Evolutionary conservation across 768 basidiomycete species (phyloP), one percentile per base, ranked within the genome.

Genomic region (Flagelloscypha sp.): DNA sequence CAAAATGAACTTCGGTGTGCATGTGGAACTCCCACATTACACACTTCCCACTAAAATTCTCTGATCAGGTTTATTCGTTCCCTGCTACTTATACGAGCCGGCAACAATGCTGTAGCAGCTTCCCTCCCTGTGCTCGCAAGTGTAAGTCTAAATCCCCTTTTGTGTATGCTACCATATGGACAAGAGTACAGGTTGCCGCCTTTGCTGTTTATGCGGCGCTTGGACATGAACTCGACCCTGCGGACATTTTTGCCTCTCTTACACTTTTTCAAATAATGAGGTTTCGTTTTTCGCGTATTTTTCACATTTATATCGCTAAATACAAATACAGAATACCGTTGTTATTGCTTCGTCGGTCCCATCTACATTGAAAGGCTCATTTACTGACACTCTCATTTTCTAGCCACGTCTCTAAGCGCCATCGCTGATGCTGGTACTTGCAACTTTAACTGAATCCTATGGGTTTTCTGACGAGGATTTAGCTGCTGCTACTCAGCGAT

Each of bases 241-340:
- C 78, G 0, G 68, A 74, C 23, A 71, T 94, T 40, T 95, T 95
- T 57, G 66, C 90, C 15, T 88, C 88, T 15, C 62, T 97, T 33
- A 79, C 84, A 0, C 65, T 92, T 4, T 97, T 94, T 70, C 82
- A 80, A 44, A 59, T 95, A 13, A 66, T 93, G 28, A 69, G 89
- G 15, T 44, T 90, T 38, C 89, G 90, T 1, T 68, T 90, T 43
- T 54, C 73, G 32, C 70, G 65, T 68, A 41, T 28, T 64, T n/a
- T n/a, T n/a, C n/a, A n/a, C n/a, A n/a, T n/a, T n/a, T n/a, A n/a
- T 16, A 7, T 12, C 1, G 7, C 35, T 18, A 30, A 27, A n/a
- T n/a, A n/a, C n/a, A n/a, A n/a, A n/a, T n/a, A n/a, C n/a, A n/a
- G n/a, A n/a, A n/a, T n/a, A n/a, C n/a, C 6, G 4, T 20, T 11